Base-by-base conservation (phyloP, 495 filamentous ascomycete species). In the Ascobolus immersus region DNA sequence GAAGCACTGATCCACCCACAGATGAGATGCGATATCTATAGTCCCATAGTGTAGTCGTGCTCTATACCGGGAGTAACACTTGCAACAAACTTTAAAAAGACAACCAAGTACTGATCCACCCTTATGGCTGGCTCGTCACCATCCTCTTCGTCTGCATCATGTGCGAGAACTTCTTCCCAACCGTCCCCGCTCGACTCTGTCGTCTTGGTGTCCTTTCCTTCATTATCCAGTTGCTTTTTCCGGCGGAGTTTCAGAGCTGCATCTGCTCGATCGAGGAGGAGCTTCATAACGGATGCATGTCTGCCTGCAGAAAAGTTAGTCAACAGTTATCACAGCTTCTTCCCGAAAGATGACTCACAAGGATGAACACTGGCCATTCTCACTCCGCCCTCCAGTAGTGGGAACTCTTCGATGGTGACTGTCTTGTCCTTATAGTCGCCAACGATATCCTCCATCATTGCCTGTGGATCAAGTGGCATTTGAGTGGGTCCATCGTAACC, bases 351-450 rank as follows among this genome's bases (percentile, higher is more conserved):
- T n/a, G n/a, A n/a, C n/a, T n/a, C n/a, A n/a, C 67, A 71, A 4
- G 89, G 89, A 47, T 99, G 89, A 17, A 99, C 76, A 35, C 71
- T 80, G 19, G 86, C 89, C 72, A 91, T 99, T 59, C 90, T 89
- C 43, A 91, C 65, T 37, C 61, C 67, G 44, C 62, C 63, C 32
- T 77, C 72, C 47, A 77, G 81, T 60, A 81, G 89, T 17, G 80
- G 80, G 52, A 99, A 99, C 51, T 92, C 79, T 53, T 99, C 89
- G 25, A 94, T 68, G 11, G 89, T 99, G 38, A 99, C 86, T 5
- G 86, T 99, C 59, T 99, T 99, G 56, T 94, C 84, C 50, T 91
- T 90, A 62, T 99, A 99, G 61, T 99, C 89, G 44, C 89, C 84
- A 19, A 93, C 76, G 44, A 99, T 94, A 45, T 99, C 89, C 49